phyloP scores from a whole-genome alignment of 148 eudicot genomes.

The Nepenthes mirabilis region DNA sequence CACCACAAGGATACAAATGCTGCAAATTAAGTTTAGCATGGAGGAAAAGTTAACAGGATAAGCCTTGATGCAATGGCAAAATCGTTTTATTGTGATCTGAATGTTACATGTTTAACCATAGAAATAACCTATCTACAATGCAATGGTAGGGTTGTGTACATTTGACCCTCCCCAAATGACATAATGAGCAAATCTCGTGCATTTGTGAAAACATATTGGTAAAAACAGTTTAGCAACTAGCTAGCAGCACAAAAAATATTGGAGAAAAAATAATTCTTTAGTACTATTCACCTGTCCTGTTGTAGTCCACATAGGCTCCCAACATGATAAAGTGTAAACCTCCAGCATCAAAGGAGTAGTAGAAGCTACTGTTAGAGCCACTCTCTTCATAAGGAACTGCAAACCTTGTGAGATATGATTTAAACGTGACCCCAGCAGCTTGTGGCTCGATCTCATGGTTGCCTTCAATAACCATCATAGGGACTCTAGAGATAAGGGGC shows the following conservation, averaged over 20 bases:
- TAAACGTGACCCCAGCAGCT: conserved; percentile 42
- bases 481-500: conserved; percentile 66
- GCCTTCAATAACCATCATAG: conserved; percentile 92
- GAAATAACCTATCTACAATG: too few species aligned
- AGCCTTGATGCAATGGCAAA: too few species aligned
- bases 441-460: conserved; percentile 98
- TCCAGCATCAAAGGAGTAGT: conserved; percentile 83
- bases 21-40: too few species aligned
- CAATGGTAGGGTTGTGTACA: too few species aligned
- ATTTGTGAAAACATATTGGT: too few species aligned
- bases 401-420: conserved; percentile 68
- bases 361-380: conserved; percentile 51
- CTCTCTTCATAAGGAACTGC: conserved; percentile 74
- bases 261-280: not conserved
- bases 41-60: too few species aligned
- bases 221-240: too few species aligned
- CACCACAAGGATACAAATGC: too few species aligned
- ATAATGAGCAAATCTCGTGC: too few species aligned
- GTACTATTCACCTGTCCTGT: conserved; percentile 32
- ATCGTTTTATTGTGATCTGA: too few species aligned
- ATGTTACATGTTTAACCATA: too few species aligned
- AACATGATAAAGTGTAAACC: conserved; percentile 79
- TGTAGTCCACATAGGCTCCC: conserved; percentile 79
- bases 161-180: too few species aligned
- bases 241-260: not conserved